A percentile compares a stretch with the other conserved stretches of the same genome.
Evolutionary conservation across 2,329 filamentous ascomycete species (phyloP).

Genomic region (Fonsecaea multimorphosa): DNA sequence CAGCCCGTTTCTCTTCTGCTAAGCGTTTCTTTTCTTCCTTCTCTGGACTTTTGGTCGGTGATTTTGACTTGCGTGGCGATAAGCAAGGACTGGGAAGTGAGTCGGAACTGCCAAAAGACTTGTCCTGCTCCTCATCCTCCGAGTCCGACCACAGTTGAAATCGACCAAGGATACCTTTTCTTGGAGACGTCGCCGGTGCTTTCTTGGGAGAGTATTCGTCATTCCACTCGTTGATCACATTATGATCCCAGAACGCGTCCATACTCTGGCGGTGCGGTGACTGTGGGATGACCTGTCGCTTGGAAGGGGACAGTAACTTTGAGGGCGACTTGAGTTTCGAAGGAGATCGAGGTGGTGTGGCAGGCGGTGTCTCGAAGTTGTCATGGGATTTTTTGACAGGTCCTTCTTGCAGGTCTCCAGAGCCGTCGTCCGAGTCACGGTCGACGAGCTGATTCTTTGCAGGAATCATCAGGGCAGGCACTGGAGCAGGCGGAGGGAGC

Average conservation of each 20-base stretch:
- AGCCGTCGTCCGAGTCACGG: neutral
- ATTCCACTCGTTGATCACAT: slow-evolving; percentile 60
- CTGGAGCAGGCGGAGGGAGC: slow-evolving; percentile 23
- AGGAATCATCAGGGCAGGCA: slow-evolving; percentile 21
- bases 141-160: slow-evolving; percentile 48
- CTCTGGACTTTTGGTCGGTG: slow-evolving; percentile 38
- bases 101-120: slow-evolving; percentile 40
- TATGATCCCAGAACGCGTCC: slow-evolving; percentile 62
- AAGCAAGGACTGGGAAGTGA: slow-evolving; percentile 36
- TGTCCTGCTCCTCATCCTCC: slow-evolving; percentile 42
- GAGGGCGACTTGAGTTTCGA: slow-evolving; percentile 39
- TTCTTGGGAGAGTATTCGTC: slow-evolving; percentile 62
- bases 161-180: slow-evolving; percentile 31
- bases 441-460: slow-evolving; percentile 18
- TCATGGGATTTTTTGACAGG: neutral
- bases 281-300: slow-evolving; percentile 54
- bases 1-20: slow-evolving; percentile 46
- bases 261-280: slow-evolving; percentile 58
- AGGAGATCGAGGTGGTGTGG: slow-evolving; percentile 45
- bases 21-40: slow-evolving; percentile 36
- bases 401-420: neutral
- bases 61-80: slow-evolving; percentile 38
- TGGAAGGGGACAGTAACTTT: slow-evolving; percentile 55
- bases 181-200: slow-evolving; percentile 37
- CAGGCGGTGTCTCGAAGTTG: slow-evolving; percentile 26